Evolutionary conservation across 2,329 filamentous ascomycete species (phyloP).

Genomic region (Ceratocystis diversiconidia): DNA sequence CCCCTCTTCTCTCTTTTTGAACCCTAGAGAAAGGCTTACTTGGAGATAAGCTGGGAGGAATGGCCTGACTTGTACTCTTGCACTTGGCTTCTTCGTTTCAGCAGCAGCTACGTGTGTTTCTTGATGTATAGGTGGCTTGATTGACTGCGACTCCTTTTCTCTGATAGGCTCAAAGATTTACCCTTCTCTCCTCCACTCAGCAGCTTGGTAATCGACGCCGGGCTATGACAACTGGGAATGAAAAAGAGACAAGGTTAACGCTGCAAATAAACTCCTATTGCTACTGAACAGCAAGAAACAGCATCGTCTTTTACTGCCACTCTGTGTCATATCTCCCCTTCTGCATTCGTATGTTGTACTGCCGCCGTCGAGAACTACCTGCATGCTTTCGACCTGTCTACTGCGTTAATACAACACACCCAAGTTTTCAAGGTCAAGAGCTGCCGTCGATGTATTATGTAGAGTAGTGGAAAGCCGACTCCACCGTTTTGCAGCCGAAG

Average conservation of each 20-base stretch:
- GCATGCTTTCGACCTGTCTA: neutral
- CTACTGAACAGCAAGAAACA: neutral
- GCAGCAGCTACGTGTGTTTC: neutral
- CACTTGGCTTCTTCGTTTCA: neutral
- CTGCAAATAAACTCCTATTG: neutral
- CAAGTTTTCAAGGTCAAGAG: neutral
- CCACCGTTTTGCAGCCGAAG: neutral
- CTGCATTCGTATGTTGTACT: neutral
- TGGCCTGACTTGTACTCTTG: neutral
- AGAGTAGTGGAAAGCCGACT: neutral
- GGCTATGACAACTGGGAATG: neutral
- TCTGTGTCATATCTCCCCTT: neutral
- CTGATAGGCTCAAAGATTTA: neutral
- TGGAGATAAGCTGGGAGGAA: neutral
- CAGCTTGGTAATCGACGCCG: neutral
- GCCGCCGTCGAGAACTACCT: neutral
- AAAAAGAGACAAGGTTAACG: neutral
- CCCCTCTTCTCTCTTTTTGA: neutral
- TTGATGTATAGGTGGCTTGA: neutral
- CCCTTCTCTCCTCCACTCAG: neutral
- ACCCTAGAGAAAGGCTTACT: conserved; percentile 2
- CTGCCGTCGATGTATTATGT: neutral
- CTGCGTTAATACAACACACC: neutral
- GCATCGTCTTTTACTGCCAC: neutral
- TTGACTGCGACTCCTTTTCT: neutral